These are phyloP conservation scores for Brettanomyces sp. DNA, from an alignment of 805 yeast genomes.

Conservation along the genomic window DNA sequence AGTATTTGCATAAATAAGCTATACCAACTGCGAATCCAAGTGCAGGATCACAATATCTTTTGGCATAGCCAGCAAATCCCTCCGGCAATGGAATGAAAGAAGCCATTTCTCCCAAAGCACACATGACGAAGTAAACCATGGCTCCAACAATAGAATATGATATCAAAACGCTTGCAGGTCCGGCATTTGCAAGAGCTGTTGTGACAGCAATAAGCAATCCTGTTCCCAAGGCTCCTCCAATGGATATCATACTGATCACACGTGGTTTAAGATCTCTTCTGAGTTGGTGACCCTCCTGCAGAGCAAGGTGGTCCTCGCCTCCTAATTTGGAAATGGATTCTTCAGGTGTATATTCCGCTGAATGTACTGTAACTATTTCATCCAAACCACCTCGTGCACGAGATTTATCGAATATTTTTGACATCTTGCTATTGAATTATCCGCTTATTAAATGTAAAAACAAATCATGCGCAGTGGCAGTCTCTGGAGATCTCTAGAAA, in stretches of 20 bases:
- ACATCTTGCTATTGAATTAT: no score
- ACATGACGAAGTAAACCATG: conserved; percentile 56
- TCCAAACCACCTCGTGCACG: background rate
- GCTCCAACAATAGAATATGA: conserved; percentile 66
- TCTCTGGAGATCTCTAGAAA: no score
- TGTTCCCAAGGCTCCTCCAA: conserved; percentile 80
- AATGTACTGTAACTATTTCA: background rate
- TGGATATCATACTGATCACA: conserved; percentile 54
- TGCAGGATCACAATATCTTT: conserved; percentile 43
- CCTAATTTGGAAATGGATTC: background rate
- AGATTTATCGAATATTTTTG: no score
- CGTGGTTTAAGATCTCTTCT: conserved; percentile 38
- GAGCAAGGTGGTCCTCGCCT: conserved; percentile 26
- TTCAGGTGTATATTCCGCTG: background rate
- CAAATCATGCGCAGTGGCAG: no score
- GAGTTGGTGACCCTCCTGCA: conserved; percentile 34
- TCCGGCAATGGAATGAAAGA: conserved; percentile 45
- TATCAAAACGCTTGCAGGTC: conserved; percentile 55
- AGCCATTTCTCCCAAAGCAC: conserved; percentile 48
- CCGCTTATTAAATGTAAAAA: no score
- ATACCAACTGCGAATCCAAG: conserved; percentile 52
- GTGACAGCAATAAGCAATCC: conserved; percentile 76
- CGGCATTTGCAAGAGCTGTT: conserved; percentile 57
- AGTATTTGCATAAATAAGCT: conserved; percentile 41
- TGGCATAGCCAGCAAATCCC: conserved; percentile 47